A percentile compares a stretch with the other conserved stretches of the same genome.
Conservation (phyloP, 768 basidiomycete species). For the Serendipita sp. region DNA sequence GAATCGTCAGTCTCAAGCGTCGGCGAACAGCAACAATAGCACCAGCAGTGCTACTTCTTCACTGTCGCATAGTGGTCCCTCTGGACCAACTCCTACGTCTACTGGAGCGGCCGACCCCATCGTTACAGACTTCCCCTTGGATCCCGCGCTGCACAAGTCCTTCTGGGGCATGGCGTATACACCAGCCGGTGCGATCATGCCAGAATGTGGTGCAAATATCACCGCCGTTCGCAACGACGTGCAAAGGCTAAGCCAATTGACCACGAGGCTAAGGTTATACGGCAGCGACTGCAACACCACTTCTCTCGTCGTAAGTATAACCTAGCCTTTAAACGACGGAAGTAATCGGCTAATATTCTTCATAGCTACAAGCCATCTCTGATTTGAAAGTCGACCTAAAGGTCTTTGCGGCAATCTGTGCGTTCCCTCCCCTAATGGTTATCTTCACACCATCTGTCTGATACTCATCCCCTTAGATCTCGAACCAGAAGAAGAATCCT, state of each 20-base stretch:
- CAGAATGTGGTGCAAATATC: constrained; percentile 8
- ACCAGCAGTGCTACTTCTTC: background rate
- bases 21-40: background rate
- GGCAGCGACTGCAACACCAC: constrained; percentile 5
- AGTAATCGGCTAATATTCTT: background rate
- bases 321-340: too few relatives aligned
- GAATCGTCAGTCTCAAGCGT: background rate
- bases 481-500: constrained; percentile 1
- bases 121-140: background rate
- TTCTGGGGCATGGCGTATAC: constrained; percentile 8
- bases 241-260: background rate
- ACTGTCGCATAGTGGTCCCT: background rate
- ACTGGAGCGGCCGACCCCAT: background rate
- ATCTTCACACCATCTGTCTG: background rate
- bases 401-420: constrained; percentile 6
- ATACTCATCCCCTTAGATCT: background rate
- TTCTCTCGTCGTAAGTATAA: background rate
- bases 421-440: background rate
- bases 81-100: background rate
- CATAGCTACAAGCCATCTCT: constrained; percentile 8
- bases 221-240: background rate
- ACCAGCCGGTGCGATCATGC: constrained; percentile 6
- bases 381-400: constrained; percentile 6
- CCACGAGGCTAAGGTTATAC: background rate
- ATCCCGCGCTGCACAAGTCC: constrained; percentile 1